A percentile compares a stretch with the other conserved stretches of the same genome.
Evolutionary conservation across 140 eudicot genomes (phyloP).

Genomic region (Oenanthe javanica): DNA sequence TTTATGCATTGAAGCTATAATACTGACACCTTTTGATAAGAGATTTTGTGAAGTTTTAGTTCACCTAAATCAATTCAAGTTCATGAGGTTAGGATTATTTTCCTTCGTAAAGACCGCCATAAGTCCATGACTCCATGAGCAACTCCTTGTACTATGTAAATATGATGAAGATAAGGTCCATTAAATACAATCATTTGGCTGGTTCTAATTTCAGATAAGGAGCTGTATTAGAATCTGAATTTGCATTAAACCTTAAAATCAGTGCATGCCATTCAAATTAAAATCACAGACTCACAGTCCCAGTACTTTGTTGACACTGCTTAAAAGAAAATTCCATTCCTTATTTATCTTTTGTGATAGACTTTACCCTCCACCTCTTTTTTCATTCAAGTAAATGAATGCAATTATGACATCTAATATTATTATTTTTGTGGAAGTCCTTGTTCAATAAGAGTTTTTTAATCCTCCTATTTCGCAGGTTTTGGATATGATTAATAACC

Average conservation of each 20-base stretch:
- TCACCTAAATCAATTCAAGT: background rate
- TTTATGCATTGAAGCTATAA: background rate
- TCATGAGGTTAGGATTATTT: background rate
- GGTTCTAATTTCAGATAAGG: background rate
- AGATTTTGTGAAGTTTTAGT: background rate
- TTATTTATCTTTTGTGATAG: background rate
- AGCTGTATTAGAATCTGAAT: background rate
- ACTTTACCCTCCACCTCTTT: background rate
- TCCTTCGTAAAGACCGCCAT: background rate
- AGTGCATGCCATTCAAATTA: background rate
- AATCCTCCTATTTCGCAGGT: slow-evolving; percentile 39
- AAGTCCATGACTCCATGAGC: too few relatives aligned
- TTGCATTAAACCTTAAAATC: background rate
- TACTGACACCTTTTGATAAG: background rate
- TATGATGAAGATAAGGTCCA: background rate
- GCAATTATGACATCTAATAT: background rate
- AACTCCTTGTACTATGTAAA: background rate
- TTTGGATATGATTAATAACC: slow-evolving; percentile 76
- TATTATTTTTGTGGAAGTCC: background rate
- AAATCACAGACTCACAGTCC: background rate
- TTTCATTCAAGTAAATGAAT: background rate
- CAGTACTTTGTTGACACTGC: background rate
- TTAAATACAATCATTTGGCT: background rate
- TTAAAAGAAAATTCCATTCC: background rate
- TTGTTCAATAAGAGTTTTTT: background rate